Base-by-base conservation (phyloP, 2,329 filamentous ascomycete species). In the Trichophyton verrucosum region DNA sequence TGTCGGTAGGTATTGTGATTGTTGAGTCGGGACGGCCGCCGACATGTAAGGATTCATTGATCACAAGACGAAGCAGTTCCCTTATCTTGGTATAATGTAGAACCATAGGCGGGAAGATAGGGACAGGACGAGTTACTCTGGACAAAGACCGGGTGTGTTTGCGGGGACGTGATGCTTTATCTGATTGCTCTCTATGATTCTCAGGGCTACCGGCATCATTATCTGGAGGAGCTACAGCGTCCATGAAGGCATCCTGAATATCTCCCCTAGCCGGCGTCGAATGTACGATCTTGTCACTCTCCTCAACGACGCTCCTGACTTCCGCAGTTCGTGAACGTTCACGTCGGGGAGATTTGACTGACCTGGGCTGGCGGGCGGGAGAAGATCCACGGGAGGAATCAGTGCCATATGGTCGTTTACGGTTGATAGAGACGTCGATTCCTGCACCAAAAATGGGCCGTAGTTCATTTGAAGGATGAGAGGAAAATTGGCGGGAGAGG, bases 121-220 rank as follows among this genome's bases (percentile, higher is more conserved):
- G 68, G 15, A 56, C 51, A 11, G 57, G 51, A 61, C 69, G 66
- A 63, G 70, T 64, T 61, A 72, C 66, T 63, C 71, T 69, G 30
- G 73, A 68, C 24, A 72, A 71, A 15, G 71, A 74, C 59, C 71
- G 67, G 59, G 72, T 69, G n/a, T 60, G 57, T 24, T 27, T 51
- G 20, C 46, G 44, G 57, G 17, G 20, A 27, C 22, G 20, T 15
- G 46, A 24, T 27, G 20, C 20, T 27, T 51, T 11, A 27, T 51
- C 20, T 27, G 46, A 24, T 13, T 15, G 13, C 20, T 27, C 46
- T 24, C 20, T 51, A 27, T 99, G 74, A 90, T 96, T 74, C 99
- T 99, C 61, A 99, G 83, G 11, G 99, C 94, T 68, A 99, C 99
- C 75, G 99, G 99, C 51, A 33, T 36, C 51, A n/a, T 36, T 27